Evolutionary conservation across 176 grass and related monocot genomes (phyloP).

Genomic region (Stipa capillata): DNA sequence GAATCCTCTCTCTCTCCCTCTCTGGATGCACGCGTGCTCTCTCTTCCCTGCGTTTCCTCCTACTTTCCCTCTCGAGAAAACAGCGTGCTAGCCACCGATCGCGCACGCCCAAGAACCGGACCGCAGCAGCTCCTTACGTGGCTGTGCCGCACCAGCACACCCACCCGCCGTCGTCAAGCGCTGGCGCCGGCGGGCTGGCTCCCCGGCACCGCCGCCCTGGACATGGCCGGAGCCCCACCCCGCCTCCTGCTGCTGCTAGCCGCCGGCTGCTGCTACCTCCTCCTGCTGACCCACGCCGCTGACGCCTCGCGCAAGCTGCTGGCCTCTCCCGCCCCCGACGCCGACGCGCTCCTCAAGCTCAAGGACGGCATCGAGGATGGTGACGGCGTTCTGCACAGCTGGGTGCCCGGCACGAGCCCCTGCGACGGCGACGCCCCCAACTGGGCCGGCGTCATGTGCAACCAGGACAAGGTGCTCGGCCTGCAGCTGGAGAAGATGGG

Average conservation of each 20-base stretch:
- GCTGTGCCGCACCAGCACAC: neutral
- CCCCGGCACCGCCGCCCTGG: conserved; percentile 2
- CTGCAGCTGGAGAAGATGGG: conserved; percentile 73
- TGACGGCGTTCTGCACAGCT: conserved; percentile 21
- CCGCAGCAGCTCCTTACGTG: neutral
- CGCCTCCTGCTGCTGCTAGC: neutral
- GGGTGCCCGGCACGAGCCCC: conserved; percentile 43
- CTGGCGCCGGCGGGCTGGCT: conserved; percentile 49
- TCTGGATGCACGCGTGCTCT: neutral
- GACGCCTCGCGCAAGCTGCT: conserved; percentile 19
- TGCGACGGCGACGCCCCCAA: conserved; percentile 23
- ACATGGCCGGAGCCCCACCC: conserved; percentile 33
- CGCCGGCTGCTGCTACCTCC: neutral
- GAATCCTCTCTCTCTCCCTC: conserved; percentile 19
- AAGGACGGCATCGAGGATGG: conserved; percentile 40
- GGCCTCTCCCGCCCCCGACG: neutral
- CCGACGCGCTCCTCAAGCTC: conserved; percentile 57
- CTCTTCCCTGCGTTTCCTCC: conserved; percentile 8
- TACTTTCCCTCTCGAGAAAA: neutral
- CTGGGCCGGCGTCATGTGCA: conserved; percentile 73
- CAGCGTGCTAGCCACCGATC: neutral
- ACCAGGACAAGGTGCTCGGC: conserved; percentile 37
- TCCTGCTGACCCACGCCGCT: neutral
- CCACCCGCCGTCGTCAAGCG: conserved; percentile 50
- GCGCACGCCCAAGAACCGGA: neutral